Percentiles rank a stretch among this genome's conserved stretches.
Evolutionary conservation across 2,329 filamentous ascomycete genomes (phyloP).

Genomic region (Paecilomyces niveus): DNA sequence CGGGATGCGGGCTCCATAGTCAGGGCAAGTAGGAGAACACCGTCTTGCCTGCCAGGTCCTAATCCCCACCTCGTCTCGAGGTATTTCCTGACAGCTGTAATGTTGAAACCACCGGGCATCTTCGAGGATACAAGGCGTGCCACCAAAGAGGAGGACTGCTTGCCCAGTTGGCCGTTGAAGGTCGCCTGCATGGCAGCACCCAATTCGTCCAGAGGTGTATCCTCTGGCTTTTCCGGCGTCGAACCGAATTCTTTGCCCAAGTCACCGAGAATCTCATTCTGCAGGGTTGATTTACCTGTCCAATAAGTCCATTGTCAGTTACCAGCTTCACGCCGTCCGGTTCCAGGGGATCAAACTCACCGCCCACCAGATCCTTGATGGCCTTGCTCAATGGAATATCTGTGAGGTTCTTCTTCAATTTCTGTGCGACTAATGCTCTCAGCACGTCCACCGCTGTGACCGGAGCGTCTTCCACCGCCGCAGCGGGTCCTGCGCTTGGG

Average conservation of each 20-base stretch:
- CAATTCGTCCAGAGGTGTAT: constrained; percentile 91
- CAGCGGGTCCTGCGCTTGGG: constrained; percentile 73
- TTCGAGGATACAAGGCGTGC: constrained; percentile 95
- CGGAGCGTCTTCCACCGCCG: constrained; percentile 76
- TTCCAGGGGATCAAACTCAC: constrained; percentile 48
- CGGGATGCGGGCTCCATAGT: constrained; percentile 89
- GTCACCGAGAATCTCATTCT: constrained; percentile 97
- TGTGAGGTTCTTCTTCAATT: constrained; percentile 86
- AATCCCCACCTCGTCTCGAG: constrained; percentile 91
- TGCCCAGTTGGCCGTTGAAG: constrained; percentile 97
- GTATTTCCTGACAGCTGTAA: constrained; percentile 91
- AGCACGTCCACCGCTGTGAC: constrained; percentile 86
- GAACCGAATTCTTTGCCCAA: constrained; percentile 97
- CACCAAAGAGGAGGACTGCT: constrained; percentile 88
- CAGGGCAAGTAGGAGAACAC: constrained; percentile 76
- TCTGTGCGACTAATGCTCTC: constrained; percentile 84
- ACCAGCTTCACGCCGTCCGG: background rate
- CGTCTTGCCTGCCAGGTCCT: constrained; percentile 79
- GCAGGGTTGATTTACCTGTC: constrained; percentile 90
- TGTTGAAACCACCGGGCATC: constrained; percentile 99
- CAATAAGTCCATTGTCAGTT: constrained; percentile 5
- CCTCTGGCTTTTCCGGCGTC: constrained; percentile 96
- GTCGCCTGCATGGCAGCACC: constrained; percentile 93
- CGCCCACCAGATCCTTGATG: constrained; percentile 96
- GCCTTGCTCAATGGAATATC: constrained; percentile 93